Evolutionary conservation across 148 eudicot species (phyloP), one percentile per base, ranked within the genome.

Genomic region (Spergularia bocconei): DNA sequence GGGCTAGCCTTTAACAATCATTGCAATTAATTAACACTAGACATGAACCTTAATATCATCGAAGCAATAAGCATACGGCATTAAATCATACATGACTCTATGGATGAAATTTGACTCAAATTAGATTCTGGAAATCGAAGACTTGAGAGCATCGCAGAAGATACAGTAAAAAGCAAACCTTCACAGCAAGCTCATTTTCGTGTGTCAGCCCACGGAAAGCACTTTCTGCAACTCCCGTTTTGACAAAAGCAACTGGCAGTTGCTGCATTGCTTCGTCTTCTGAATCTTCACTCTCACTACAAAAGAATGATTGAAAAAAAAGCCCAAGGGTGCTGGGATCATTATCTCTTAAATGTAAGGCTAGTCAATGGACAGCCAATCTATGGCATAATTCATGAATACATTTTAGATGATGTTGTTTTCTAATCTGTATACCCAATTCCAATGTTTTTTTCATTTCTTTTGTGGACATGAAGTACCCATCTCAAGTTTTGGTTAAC

Each of bases 121-220:
- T 16, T 29, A 61, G 59, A 51, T 51, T 23, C 4, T 21, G 44
- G 44, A 29, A 62, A 60, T 20, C n/a, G 2, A 23, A 25, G 14
- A 21, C 4, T 55, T 9, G 67, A 33, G 41, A 38, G 15, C 21
- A 65, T 65, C 20, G n/a, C 41, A 16, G 51, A 1, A 44, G 14
- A 66, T 75, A 70, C 2, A 41, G 55, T 21, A 51, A 75, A 81
- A 56, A 41, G 82, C 87, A 55, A 71, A 88, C 98, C 87, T 83
- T 81, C 63, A 90, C 77, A 68, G 79, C 85, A 74, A 86, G 87
- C 77, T 85, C 85, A 80, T 86, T 82, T 58, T 93, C 91, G 79
- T 85, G 91, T 36, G 86, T 82, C 52, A 87, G 75, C 89, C 90
- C 98, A 70, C 69, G 77, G 75, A 90, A 83, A 54, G 89, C 91